A percentile compares a stretch with the other conserved stretches of the same genome.
Conservation (phyloP, 2,329 filamentous ascomycete species). For the Fusarium sp. region DNA sequence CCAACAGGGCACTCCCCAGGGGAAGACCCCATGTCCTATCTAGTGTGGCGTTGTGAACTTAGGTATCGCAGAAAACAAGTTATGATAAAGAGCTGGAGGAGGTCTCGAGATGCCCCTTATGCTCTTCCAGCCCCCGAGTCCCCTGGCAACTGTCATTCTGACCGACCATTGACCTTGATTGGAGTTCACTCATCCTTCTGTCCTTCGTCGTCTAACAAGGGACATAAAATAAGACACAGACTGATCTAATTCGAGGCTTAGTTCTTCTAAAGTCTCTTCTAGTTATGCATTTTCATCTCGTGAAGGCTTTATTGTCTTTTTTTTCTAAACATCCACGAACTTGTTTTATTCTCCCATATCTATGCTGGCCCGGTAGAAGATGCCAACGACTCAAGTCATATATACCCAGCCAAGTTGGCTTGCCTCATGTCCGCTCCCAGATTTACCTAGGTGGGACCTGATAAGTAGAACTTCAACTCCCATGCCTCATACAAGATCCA, state of each 20-base stretch:
- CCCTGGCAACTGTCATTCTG: background rate
- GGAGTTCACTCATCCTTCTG: background rate
- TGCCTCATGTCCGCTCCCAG: background rate
- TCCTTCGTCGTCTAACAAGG: background rate
- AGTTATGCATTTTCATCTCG: background rate
- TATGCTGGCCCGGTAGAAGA: no score
- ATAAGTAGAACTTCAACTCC: background rate
- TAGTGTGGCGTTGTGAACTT: background rate
- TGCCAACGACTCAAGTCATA: no score
- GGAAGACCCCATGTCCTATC: background rate
- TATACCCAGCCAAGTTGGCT: background rate
- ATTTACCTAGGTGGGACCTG: background rate
- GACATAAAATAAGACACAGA: background rate
- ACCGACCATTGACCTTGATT: background rate
- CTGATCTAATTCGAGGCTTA: background rate
- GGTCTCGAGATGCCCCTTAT: background rate
- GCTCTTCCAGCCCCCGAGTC: background rate
- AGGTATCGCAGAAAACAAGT: background rate
- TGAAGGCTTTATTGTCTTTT: background rate
- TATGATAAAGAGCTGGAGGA: background rate
- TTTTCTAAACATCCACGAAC: no score
- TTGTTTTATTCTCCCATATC: no score
- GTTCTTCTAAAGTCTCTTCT: background rate
- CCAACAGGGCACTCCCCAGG: background rate
- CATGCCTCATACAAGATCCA: background rate